Evolutionary conservation across 768 basidiomycete species (phyloP), one percentile per base, ranked within the genome.

Genomic region (Lentinula aciculospora): DNA sequence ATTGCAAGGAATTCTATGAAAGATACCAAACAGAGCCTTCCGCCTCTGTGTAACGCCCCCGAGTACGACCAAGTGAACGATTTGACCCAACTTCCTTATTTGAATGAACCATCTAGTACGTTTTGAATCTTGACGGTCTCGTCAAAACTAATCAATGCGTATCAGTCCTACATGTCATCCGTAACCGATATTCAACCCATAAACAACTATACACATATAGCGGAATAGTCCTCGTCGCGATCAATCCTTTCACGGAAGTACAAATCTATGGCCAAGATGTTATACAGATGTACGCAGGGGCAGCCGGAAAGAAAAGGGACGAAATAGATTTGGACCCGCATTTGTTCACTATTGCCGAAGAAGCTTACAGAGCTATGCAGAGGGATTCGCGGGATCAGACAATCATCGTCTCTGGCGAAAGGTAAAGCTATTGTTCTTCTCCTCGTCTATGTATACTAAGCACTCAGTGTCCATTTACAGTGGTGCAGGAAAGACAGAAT

Each of bases 401-500:
- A 3, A 98, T 99, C 67, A 97, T 99, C 62, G 97, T 99, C 60
- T 94, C 91, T 31, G 97, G 97, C 63, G 97, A 99, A 76, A 95
- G 92, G 93, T 95, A 67, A 61, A 78, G 71, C 47, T 55, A 1
- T 17, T 29, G 28, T 54, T 53, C 31, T 19, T 54, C 55, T 44
- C 27, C 56, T n/a, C n/a, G n/a, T n/a, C n/a, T 49, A 39, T 67
- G 64, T 60, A 58, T 21, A 39, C 55, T 13, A 10, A 29, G 34
- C 45, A n/a, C 61, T 17, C 40, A 57, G 32, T 46, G 17, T 27
- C 36, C 62, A 67, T 34, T 66, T 66, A 17, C 56, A 97, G 94
- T 81, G 97, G 97, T 74, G 97, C 97, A 55, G 97, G 97, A 57
- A 99, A 99, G 78, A 99, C 97, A 0, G 97, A 98, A 74, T 96